phyloP scores from a whole-genome alignment of 306 rosid genomes.

The Medicago arabica region DNA sequence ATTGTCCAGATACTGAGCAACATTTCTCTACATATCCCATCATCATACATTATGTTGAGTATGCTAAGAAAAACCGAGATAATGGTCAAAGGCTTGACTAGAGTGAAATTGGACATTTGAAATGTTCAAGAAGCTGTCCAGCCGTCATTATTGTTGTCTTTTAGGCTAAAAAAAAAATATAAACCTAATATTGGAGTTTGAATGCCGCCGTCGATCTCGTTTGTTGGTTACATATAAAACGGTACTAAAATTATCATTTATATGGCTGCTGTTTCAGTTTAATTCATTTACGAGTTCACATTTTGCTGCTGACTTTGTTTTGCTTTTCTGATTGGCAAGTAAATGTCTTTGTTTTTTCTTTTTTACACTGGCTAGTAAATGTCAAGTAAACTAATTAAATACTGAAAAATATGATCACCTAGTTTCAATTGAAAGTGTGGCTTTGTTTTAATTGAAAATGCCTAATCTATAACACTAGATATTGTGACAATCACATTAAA shows the following conservation, averaged over 20 bases:
- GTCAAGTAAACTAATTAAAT: not conserved
- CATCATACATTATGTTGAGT: constrained; percentile 29
- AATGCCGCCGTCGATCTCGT: too few relatives aligned
- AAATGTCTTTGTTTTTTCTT: not conserved
- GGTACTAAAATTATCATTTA: not conserved
- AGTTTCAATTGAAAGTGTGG: constrained; percentile 20
- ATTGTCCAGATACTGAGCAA: constrained; percentile 36
- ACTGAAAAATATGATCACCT: constrained; percentile 16
- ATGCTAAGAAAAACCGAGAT: constrained; percentile 2
- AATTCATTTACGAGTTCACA: not conserved
- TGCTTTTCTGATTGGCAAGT: constrained; percentile 18
- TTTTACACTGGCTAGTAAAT: too few relatives aligned
- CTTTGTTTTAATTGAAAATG: constrained; percentile 28
- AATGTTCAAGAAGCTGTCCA: too few relatives aligned
- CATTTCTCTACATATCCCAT: constrained; percentile 6
- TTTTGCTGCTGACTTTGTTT: constrained; percentile 16
- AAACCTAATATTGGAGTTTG: too few relatives aligned
- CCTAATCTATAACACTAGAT: constrained; percentile 14
- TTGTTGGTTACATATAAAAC: too few relatives aligned
- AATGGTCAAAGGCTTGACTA: too few relatives aligned
- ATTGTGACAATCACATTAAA: constrained; percentile 2
- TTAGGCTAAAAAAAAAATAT: too few relatives aligned
- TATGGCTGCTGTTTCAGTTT: constrained; percentile 8
- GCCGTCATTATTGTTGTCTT: too few relatives aligned
- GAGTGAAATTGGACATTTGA: too few relatives aligned